Base-by-base conservation (phyloP, 169 alveolate genomes). In the Plasmodium ovale region DNA sequence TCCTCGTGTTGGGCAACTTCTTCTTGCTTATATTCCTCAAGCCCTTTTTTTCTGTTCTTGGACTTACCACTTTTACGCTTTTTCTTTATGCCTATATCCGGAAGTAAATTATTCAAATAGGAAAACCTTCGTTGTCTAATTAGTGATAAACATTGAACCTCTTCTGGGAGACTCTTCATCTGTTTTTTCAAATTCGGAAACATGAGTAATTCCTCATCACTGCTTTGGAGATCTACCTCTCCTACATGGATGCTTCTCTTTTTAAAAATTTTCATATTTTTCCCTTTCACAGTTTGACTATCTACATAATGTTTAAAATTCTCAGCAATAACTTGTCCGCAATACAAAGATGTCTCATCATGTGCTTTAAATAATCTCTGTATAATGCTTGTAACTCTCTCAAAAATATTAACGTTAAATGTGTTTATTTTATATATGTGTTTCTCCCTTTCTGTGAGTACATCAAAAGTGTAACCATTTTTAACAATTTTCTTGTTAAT, bases 301-400 rank as follows among this genome's bases (percentile, higher is more conserved):
- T 64, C 71, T n/a, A 77, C 56, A 35, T 77, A 77, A 12, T 60
- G 7, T 54, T 33, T 77, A 39, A 77, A 77, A 77, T 77, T 37
- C 10, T 77, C 68, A 42, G 77, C 88, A 33, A 77, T 23, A 19
- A 77, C 47, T 77, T 77, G 88, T 39, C 88, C 88, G 4, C 69
- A 64, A 19, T 60, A 33, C 54, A 77, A 42, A 9, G 69, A 77
- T 31, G 62, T 51, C 29, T 77, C 88, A 60, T 77, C 65, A 51
- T 60, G 42, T 10, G 69, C 35, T 19, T 77, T 60, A 77, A 77
- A 77, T 27, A 77, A 44, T 33, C 47, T 14, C 5, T 67, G 88
- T 14, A 77, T 21, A 33, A 60, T 21, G 5, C 9, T 47, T 2
- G 88, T 60, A 29, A 77, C 47, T 12, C 33, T 77, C 29, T 77